These are phyloP conservation scores for Periconia sp. DNA, from an alignment of 2,329 filamentous ascomycete genomes.

Conservation along the genomic window DNA sequence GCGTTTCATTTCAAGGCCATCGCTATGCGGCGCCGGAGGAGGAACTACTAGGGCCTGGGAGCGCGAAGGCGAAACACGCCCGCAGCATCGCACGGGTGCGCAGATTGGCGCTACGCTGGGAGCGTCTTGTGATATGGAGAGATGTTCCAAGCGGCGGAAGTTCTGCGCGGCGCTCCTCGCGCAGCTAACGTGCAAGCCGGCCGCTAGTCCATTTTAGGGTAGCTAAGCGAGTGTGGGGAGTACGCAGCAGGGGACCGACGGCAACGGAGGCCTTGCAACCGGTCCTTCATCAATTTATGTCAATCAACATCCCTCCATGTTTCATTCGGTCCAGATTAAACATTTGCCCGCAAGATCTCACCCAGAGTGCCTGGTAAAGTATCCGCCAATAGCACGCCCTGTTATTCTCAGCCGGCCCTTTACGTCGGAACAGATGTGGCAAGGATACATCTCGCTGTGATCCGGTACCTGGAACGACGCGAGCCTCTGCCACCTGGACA, in stretches of 20 bases:
- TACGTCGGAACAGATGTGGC: slow-evolving; percentile 20
- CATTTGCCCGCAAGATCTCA: slow-evolving; percentile 25
- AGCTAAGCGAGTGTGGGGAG: slow-evolving; percentile 34
- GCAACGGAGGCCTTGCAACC: slow-evolving; percentile 35
- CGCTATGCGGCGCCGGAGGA: slow-evolving; percentile 24
- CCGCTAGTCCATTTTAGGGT: slow-evolving; percentile 16
- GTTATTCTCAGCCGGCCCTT: slow-evolving; percentile 34
- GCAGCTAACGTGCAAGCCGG: too few species aligned
- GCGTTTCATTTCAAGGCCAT: slow-evolving; percentile 23
- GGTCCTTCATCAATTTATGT: slow-evolving; percentile 45
- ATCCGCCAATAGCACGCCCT: slow-evolving; percentile 28
- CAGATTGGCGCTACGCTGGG: too few species aligned
- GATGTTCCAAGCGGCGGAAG: too few species aligned
- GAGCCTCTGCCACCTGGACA: slow-evolving; percentile 21
- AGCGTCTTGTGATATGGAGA: too few species aligned
- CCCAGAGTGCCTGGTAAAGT: slow-evolving; percentile 25
- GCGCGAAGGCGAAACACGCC: too few species aligned
- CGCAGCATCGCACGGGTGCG: too few species aligned
- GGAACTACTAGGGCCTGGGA: too few species aligned
- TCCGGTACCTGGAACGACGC: slow-evolving; percentile 37
- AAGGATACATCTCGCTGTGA: slow-evolving; percentile 18
- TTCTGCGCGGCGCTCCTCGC: slow-evolving; percentile 12
- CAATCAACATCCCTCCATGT: slow-evolving; percentile 37
- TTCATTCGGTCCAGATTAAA: slow-evolving; percentile 40
- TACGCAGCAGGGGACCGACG: slow-evolving; percentile 19